Evolutionary conservation across 805 yeast species (phyloP), one percentile per base, ranked within the genome.

Genomic region (Kluyveromyces aestuarii): DNA sequence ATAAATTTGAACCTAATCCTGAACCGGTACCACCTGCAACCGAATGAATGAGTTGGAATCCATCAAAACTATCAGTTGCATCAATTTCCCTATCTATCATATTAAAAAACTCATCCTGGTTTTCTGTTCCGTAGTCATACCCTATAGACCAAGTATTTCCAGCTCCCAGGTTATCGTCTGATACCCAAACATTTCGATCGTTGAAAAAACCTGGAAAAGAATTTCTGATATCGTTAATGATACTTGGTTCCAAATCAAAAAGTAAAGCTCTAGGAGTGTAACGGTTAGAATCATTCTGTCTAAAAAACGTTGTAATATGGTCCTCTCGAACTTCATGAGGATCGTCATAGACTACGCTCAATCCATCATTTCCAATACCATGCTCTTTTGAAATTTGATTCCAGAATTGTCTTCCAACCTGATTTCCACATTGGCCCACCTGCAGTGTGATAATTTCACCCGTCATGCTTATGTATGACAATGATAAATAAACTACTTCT

Each of bases 11-110:
- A 0, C 99, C 99, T 37, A 89, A 79, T 2, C 99, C 99, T 0
- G 96, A 86, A 0, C 99, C 99, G 0, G 99, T 93, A 38, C 99
- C 99, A 37, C 99, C 99, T 0, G 97, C 98, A 5, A 93, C 95
- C 4, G 96, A 85, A 67, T 93, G 99, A 46, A 90, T 66, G 54
- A 93, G 69, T 71, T 89, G 96, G 64, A 93, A 93, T 6, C 95
- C 95, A 54, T 90, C 93, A 47, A 89, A 70, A 48, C 84, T 84
- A 53, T 95, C 98, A 55, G 96, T 83, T 33, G 85, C 82, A 60
- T 93, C 99, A 39, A 89, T 74, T 58, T 93, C 97, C 48, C 93
- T 75, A 60, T 89, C 96, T 25, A 93, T 74, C 76, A 89, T 79
- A 57, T 88, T 91, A 48, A 86, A 55, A 38, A 95, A 71, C n/a